A percentile compares a stretch with the other conserved stretches of the same genome.
phyloP scores from a whole-genome alignment of 441 rosid genomes.

The Syzygium malaccense region DNA sequence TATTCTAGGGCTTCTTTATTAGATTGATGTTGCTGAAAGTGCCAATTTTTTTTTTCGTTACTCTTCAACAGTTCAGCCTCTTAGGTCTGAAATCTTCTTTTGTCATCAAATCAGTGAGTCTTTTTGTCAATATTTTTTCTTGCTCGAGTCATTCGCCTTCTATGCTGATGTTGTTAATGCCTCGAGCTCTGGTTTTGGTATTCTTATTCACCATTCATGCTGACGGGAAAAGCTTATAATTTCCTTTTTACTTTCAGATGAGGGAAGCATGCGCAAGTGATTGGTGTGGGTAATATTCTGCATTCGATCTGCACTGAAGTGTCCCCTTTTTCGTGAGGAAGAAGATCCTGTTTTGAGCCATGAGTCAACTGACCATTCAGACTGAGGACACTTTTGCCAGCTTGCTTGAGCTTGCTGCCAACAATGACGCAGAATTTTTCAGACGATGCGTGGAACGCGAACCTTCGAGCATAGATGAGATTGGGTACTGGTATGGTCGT shows the following conservation, averaged over 20 bases:
- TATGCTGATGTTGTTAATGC: not conserved
- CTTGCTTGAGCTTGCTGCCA: slow-evolving; percentile 70
- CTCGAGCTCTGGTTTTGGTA: not conserved
- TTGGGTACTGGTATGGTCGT: slow-evolving; percentile 68
- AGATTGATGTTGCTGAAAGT: not conserved
- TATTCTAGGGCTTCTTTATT: not conserved
- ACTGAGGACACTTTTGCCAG: slow-evolving; percentile 64
- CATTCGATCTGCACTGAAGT: not conserved
- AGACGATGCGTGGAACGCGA: slow-evolving; percentile 38
- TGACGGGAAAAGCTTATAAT: not conserved
- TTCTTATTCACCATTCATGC: not conserved
- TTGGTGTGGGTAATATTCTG: not conserved
- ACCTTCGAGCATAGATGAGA: slow-evolving; percentile 49
- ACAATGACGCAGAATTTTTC: slow-evolving; percentile 53
- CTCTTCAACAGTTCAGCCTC: not conserved
- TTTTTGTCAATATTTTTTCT: not conserved
- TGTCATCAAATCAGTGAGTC: not conserved
- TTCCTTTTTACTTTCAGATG: not conserved
- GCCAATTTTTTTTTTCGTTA: not conserved
- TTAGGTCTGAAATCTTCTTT: not conserved
- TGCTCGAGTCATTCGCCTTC: not conserved
- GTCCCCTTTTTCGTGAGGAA: not conserved
- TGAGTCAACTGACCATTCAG: slow-evolving; percentile 57
- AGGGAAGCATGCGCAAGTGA: not conserved
- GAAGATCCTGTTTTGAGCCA: slow-evolving; percentile 19